These are phyloP conservation scores for Pythium guiyangense DNA, from an alignment of 352 stramenopile species.

Conservation along the genomic window DNA sequence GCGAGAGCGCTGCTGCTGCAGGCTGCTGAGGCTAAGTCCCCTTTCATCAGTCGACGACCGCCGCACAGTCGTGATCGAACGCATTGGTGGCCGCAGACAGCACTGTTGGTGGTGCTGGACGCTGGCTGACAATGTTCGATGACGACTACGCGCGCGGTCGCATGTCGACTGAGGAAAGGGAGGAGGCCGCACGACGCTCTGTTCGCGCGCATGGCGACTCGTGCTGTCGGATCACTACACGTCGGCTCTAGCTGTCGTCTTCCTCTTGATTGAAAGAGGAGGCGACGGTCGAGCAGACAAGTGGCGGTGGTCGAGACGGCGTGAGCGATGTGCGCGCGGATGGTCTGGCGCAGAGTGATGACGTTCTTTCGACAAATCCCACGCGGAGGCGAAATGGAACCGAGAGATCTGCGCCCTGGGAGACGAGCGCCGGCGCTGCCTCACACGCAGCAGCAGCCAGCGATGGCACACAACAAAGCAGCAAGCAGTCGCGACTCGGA, in stretches of 20 bases:
- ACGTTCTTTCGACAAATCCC: constrained; percentile 79
- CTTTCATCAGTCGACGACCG: constrained; percentile 24
- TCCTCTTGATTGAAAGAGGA: constrained; percentile 1
- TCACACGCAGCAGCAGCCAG: constrained; percentile 11
- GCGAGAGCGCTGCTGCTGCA: constrained; percentile 86
- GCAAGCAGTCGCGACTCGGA: neutral
- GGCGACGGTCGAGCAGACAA: neutral
- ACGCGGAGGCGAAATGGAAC: constrained; percentile 65
- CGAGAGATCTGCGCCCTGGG: constrained; percentile 35
- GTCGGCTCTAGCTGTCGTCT: neutral
- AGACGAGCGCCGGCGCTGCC: constrained; percentile 11
- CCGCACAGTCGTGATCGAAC: neutral
- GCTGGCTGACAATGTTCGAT: too few species aligned
- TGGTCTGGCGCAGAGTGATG: constrained; percentile 45
- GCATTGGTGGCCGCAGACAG: neutral
- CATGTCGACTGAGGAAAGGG: constrained; percentile 11
- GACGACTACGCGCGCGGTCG: too few species aligned
- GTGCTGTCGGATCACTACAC: neutral
- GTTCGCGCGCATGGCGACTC: constrained; percentile 1
- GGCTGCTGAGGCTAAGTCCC: constrained; percentile 94
- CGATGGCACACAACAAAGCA: neutral
- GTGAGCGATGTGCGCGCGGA: constrained; percentile 8
- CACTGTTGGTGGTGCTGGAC: neutral
- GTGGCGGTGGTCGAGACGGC: neutral
- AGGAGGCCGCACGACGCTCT: constrained; percentile 14